Conservation (phyloP, 2,329 filamentous ascomycete species). For the Aspergillus sp. region DNA sequence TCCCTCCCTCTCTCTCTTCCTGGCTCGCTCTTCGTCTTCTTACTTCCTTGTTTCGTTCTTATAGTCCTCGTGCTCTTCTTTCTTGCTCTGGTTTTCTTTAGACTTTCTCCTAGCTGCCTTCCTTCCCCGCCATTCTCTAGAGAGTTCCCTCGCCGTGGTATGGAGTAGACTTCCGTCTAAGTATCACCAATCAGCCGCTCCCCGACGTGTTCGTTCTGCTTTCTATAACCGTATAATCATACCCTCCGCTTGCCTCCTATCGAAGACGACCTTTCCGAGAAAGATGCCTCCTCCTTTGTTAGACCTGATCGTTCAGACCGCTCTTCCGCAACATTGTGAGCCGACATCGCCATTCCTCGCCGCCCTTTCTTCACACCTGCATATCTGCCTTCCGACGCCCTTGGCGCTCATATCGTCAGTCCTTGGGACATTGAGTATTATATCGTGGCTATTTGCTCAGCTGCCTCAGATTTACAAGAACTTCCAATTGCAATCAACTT, state of each 20-base stretch:
- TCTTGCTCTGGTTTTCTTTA: neutral
- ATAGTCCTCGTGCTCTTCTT: neutral
- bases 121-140: neutral
- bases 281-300: conserved; percentile 33
- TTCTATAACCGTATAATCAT: neutral
- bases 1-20: neutral
- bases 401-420: conserved; percentile 62
- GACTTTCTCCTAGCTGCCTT: neutral
- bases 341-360: conserved; percentile 59
- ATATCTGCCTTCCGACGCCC: conserved; percentile 63
- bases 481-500: conserved; percentile 61
- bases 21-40: neutral
- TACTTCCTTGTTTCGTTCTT: neutral
- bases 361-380: conserved; percentile 58
- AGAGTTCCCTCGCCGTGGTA: neutral
- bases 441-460: conserved; percentile 69
- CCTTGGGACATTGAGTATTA: conserved; percentile 61
- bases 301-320: conserved; percentile 23
- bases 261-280: neutral
- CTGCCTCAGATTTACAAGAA: conserved; percentile 71
- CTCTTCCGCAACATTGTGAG: conserved; percentile 59
- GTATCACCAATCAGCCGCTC: neutral
- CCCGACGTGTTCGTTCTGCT: neutral
- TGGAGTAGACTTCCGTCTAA: too few species aligned
- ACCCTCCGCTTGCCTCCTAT: neutral